Conservation (phyloP, 2,329 filamentous ascomycete species). For the Alternaria novae-zelandiae region DNA sequence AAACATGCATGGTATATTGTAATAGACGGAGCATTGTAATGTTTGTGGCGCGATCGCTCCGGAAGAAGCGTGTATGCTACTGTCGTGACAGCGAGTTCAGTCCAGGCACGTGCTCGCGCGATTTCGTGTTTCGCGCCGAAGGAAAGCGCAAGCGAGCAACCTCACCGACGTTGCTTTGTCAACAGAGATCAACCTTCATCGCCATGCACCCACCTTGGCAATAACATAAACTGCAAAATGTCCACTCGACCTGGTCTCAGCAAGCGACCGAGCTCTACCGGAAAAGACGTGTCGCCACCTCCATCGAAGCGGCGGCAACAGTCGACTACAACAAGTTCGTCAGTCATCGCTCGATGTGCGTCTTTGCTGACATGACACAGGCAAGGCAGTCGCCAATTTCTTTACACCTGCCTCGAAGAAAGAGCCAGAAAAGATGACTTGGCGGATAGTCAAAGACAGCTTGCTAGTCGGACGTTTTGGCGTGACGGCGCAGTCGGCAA, state of each 20-base stretch:
- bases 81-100: neutral
- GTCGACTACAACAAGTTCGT: slow-evolving; percentile 61
- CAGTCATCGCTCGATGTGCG: slow-evolving; percentile 1
- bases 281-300: slow-evolving; percentile 62
- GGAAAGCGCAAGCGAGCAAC: slow-evolving; percentile 17
- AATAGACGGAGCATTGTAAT: too few relatives aligned
- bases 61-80: neutral
- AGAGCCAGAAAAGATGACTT: slow-evolving; percentile 74
- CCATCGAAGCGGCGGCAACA: slow-evolving; percentile 62
- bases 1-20: neutral
- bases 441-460: slow-evolving; percentile 71
- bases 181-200: slow-evolving; percentile 2
- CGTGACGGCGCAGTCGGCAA: slow-evolving; percentile 49
- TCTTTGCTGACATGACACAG: slow-evolving; percentile 50
- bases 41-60: neutral
- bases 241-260: slow-evolving; percentile 18
- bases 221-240: slow-evolving; percentile 21
- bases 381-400: slow-evolving; percentile 77
- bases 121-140: slow-evolving; percentile 31
- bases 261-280: slow-evolving; percentile 49
- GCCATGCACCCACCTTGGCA: neutral
- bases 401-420: slow-evolving; percentile 89
- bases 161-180: slow-evolving; percentile 1
- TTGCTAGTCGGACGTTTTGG: slow-evolving; percentile 78
- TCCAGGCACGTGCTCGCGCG: slow-evolving; percentile 41